These are phyloP conservation scores for Podospora pseudocomata DNA, from an alignment of 495 filamentous ascomycete species.

Conservation along the genomic window DNA sequence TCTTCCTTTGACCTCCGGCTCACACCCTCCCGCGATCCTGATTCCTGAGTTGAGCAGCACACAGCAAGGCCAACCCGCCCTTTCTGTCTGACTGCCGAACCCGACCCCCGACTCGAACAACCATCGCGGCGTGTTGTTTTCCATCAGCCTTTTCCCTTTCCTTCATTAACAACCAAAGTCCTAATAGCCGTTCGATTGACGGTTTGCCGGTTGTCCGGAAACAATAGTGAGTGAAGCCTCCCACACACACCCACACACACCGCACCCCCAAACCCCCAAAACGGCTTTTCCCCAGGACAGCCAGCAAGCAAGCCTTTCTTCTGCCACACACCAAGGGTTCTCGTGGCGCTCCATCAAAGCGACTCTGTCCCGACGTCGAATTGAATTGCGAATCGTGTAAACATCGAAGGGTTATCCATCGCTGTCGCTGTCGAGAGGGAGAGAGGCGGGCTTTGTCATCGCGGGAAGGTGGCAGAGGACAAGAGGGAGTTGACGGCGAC, in stretches of 20 bases:
- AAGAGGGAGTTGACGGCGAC: not conserved
- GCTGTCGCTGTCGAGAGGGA: not conserved
- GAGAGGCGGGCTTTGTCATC: not conserved
- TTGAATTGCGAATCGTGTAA: constrained; percentile 1
- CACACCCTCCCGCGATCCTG: constrained; percentile 24
- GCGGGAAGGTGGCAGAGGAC: not conserved
- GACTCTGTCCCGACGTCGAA: not conserved
- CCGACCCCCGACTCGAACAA: constrained; percentile 2
- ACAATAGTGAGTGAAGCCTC: constrained; percentile 11
- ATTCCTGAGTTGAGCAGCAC: constrained; percentile 19
- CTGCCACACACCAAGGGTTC: not conserved
- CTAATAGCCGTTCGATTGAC: constrained; percentile 21
- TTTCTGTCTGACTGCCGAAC: constrained; percentile 21
- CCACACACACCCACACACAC: no score
- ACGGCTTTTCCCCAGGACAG: not conserved
- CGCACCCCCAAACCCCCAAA: not conserved
- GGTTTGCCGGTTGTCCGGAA: constrained; percentile 3
- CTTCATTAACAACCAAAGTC: not conserved
- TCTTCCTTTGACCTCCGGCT: constrained; percentile 29
- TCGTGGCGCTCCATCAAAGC: not conserved
- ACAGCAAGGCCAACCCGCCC: constrained; percentile 17
- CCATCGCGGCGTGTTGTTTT: constrained; percentile 16
- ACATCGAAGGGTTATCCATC: not conserved
- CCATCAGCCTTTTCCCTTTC: constrained; percentile 7
- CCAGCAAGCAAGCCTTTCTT: not conserved